Conservation (phyloP, 2,329 filamentous ascomycete genomes). For the Coniella lustricola region DNA sequence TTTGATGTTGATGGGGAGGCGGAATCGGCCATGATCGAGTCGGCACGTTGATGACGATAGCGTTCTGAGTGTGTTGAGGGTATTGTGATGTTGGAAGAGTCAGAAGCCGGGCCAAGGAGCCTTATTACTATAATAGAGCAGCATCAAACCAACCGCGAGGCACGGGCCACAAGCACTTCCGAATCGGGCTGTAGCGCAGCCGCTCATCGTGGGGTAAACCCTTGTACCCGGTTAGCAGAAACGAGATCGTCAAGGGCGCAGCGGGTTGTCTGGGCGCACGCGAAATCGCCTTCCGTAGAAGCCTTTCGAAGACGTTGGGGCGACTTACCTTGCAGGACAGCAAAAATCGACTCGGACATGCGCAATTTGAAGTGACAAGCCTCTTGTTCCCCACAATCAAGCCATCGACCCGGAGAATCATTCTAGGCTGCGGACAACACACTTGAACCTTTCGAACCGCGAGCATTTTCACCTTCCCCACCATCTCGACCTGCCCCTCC, state of each 20-base stretch:
- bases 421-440: not conserved
- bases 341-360: not conserved
- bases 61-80: not conserved
- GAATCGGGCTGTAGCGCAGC: not conserved
- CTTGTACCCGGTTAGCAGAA: not conserved
- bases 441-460: not conserved
- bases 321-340: not conserved
- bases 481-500: conserved; percentile 3
- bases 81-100: not conserved
- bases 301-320: conserved; percentile 3
- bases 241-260: not conserved
- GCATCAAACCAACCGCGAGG: not conserved
- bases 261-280: not conserved
- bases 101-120: not conserved
- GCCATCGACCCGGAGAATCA: not conserved
- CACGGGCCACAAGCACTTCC: conserved; percentile 4
- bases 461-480: not conserved
- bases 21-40: conserved; percentile 7
- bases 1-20: conserved; percentile 35
- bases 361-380: not conserved
- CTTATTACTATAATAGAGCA: not conserved
- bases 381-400: not conserved
- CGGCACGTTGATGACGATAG: not conserved
- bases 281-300: conserved; percentile 9
- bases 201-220: conserved; percentile 3